Percentiles rank a stretch among this genome's conserved stretches.
phyloP scores from a whole-genome alignment of 208 protist species.

The Crithidia bombi region DNA sequence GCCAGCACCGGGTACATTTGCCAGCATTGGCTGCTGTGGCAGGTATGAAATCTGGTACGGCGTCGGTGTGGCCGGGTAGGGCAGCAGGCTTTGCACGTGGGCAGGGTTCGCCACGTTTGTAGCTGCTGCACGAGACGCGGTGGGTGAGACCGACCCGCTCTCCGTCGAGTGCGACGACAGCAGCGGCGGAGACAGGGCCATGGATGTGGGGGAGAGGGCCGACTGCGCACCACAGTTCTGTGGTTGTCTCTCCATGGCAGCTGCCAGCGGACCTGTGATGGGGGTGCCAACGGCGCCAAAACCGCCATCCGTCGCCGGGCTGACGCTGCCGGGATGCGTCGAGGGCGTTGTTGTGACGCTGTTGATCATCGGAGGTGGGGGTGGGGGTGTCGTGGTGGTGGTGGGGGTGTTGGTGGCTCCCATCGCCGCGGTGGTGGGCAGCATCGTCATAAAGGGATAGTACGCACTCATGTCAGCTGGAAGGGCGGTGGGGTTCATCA shows the following conservation, averaged over 20 bases:
- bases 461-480: slow-evolving; percentile 13
- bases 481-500: background rate
- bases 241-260: too few relatives aligned
- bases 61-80: background rate
- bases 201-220: slow-evolving; percentile 11
- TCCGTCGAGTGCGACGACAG: slow-evolving; percentile 28
- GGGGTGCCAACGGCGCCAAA: slow-evolving; percentile 30
- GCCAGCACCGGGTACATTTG: background rate
- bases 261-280: background rate
- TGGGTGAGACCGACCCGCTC: slow-evolving; percentile 20
- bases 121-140: background rate
- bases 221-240: too few relatives aligned
- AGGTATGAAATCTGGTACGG: slow-evolving; percentile 1
- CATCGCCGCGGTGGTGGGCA: background rate
- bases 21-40: slow-evolving; percentile 2
- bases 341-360: background rate
- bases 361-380: background rate
- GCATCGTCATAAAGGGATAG: slow-evolving; percentile 4
- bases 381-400: background rate
- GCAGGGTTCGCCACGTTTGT: background rate
- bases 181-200: slow-evolving; percentile 29
- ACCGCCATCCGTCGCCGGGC: slow-evolving; percentile 15
- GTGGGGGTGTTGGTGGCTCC: background rate
- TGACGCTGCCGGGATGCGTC: slow-evolving; percentile 14
- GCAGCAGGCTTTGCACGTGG: background rate